Evolutionary conservation across 305 asterid species (phyloP).

Genomic region (Solanum aculeatissimum): DNA sequence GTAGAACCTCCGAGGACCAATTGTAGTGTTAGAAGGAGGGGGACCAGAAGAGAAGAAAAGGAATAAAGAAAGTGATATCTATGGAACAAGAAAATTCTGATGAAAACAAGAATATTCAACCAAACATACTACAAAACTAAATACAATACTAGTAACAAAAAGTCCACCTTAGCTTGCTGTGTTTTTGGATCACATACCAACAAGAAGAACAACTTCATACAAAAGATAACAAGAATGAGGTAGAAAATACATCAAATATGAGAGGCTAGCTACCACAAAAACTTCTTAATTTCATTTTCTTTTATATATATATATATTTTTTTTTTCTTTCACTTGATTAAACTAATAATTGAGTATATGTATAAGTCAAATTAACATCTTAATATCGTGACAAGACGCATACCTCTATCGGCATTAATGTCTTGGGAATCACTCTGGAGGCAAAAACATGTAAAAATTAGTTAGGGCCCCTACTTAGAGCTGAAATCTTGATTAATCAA

Average conservation of each 20-base stretch:
- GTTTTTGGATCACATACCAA: background rate
- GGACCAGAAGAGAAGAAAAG: background rate
- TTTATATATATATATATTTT: too few relatives aligned
- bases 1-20: background rate
- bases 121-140: background rate
- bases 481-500: background rate
- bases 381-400: background rate
- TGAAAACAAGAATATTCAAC: background rate
- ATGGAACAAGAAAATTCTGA: background rate
- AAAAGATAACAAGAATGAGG: background rate
- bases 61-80: background rate
- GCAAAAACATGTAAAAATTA: background rate
- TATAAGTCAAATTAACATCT: background rate
- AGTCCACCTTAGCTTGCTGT: background rate
- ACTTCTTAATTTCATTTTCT: background rate
- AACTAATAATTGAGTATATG: background rate
- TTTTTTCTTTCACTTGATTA: background rate
- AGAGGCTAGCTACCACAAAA: background rate
- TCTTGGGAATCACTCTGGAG: constrained; percentile 26
- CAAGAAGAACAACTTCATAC: background rate
- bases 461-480: background rate
- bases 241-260: background rate
- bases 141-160: background rate
- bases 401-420: constrained; percentile 29
- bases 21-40: background rate